A percentile compares a stretch with the other conserved stretches of the same genome.
Conservation (phyloP, 2,329 filamentous ascomycete genomes). For the Pseudogymnoascus sp. region DNA sequence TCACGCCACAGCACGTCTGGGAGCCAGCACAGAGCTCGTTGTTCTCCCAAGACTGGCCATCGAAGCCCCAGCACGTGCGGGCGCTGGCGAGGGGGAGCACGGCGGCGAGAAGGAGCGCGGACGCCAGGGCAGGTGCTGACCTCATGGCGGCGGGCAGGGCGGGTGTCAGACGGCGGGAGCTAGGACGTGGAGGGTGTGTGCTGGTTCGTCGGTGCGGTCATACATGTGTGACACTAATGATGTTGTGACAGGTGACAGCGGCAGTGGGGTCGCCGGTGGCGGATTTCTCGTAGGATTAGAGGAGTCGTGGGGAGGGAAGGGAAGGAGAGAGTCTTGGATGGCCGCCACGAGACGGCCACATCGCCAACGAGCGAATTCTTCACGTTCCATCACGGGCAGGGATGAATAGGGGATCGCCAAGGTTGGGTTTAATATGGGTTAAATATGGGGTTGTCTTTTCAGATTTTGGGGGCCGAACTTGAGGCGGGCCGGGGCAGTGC, state of each 20-base stretch:
- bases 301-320: not conserved
- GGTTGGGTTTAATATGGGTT: not conserved
- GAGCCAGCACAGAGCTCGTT: constrained; percentile 4
- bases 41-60: not conserved
- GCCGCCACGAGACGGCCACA: not conserved
- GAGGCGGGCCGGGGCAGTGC: not conserved
- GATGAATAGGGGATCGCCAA: not conserved
- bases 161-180: not conserved
- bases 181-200: not conserved
- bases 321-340: not conserved
- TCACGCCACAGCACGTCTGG: not conserved
- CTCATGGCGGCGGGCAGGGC: not conserved
- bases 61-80: not conserved
- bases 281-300: not conserved
- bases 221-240: not conserved
- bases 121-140: not conserved
- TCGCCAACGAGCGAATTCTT: not conserved
- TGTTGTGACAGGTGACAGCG: not conserved
- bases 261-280: not conserved
- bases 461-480: not conserved
- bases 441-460: not conserved
- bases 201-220: not conserved
- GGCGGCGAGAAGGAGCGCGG: not conserved
- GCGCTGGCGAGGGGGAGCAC: not conserved
- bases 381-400: not conserved